phyloP scores from a whole-genome alignment of 2,329 filamentous ascomycete species.

The Talaromyces sp. region DNA sequence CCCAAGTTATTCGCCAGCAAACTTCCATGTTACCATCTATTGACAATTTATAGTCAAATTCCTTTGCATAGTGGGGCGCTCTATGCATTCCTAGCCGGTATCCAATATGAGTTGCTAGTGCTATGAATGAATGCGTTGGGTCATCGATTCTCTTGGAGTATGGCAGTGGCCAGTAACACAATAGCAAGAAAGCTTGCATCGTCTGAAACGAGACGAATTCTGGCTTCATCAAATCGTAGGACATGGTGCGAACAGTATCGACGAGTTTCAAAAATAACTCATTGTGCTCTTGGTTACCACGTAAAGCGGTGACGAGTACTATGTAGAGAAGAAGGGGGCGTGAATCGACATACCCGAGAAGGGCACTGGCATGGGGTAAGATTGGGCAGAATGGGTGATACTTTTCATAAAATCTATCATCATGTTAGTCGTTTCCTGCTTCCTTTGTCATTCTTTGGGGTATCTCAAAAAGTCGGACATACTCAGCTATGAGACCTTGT shows the following conservation, averaged over 20 bases:
- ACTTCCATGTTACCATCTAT: background rate
- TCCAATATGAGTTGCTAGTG: constrained; percentile 9
- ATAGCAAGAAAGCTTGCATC: constrained; percentile 11
- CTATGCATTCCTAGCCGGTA: constrained; percentile 9
- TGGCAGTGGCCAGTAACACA: constrained; percentile 12
- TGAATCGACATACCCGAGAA: constrained; percentile 6
- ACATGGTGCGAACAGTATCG: constrained; percentile 2
- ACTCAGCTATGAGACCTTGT: constrained; percentile 4
- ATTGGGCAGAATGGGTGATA: constrained; percentile 6
- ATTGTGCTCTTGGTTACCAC: background rate
- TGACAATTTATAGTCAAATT: constrained; percentile 5
- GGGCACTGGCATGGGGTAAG: background rate
- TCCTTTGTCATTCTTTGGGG: background rate
- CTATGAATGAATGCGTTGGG: constrained; percentile 8
- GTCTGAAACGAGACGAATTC: constrained; percentile 2
- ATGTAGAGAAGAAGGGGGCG: constrained; percentile 9
- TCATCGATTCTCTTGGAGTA: constrained; percentile 10
- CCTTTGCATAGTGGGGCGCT: background rate
- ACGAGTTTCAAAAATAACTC: background rate
- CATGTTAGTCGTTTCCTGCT: background rate
- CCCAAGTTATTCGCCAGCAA: constrained; percentile 8
- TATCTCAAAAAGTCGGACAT: background rate
- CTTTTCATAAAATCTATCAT: background rate
- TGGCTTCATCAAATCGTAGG: constrained; percentile 6
- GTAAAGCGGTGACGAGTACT: constrained; percentile 8